Evolutionary conservation across 768 basidiomycete genomes (phyloP).

Genomic region (Lentinula detonsa): DNA sequence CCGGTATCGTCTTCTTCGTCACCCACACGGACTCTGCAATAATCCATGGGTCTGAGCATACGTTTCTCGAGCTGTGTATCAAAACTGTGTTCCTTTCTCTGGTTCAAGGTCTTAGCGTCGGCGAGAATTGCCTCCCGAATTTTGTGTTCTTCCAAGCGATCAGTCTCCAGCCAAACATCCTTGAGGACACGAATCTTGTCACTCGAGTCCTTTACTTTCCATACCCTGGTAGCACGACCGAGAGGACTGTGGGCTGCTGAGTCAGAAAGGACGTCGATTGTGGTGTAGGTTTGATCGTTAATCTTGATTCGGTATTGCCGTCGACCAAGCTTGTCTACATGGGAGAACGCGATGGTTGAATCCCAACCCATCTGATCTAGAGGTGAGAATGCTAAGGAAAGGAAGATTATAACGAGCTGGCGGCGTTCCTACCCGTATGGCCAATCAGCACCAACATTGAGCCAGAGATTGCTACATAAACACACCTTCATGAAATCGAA

Average conservation of each 20-base stretch:
- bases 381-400: not conserved
- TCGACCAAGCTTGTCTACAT: not conserved
- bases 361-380: not conserved
- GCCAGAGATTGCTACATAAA: not conserved
- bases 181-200: not conserved
- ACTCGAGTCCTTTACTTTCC: not conserved
- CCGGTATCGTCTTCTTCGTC: not conserved
- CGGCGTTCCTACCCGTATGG: not conserved
- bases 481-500: not conserved
- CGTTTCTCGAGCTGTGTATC: not conserved
- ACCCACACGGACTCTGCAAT: not conserved
- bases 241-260: not conserved
- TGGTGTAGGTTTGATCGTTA: not conserved
- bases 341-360: too few species aligned
- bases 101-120: not conserved
- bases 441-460: not conserved
- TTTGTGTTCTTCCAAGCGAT: too few species aligned
- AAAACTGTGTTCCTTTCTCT: not conserved
- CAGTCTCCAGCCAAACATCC: too few species aligned
- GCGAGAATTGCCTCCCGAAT: not conserved
- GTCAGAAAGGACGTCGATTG: not conserved
- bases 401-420: not conserved
- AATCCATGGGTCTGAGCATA: not conserved
- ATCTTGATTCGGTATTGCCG: not conserved
- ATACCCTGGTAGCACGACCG: not conserved